A percentile compares a stretch with the other conserved stretches of the same genome.
phyloP scores from a whole-genome alignment of 306 rosid species.

The Ceratonia siliqua region DNA sequence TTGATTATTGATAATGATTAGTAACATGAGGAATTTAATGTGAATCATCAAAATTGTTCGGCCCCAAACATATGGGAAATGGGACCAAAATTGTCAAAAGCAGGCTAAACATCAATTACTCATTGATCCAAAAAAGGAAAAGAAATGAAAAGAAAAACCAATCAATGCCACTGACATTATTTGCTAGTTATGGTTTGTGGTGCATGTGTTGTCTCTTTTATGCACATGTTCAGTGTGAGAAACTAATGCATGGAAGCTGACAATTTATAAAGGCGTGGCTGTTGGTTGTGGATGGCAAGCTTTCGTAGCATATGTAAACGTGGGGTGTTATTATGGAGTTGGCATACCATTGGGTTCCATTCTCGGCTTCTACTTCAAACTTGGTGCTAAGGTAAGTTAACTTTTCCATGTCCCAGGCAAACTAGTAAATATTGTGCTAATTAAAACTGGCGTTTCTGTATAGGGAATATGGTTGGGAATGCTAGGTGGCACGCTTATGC shows the following conservation, averaged over 20 bases:
- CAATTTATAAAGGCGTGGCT: slow-evolving; percentile 64
- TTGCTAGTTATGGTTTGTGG: too few relatives aligned
- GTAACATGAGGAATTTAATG: too few relatives aligned
- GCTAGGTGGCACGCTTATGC: slow-evolving; percentile 65
- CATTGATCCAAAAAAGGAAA: too few relatives aligned
- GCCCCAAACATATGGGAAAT: too few relatives aligned
- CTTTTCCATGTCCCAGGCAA: too few relatives aligned
- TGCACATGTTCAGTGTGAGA: background rate
- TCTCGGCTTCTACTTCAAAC: slow-evolving; percentile 66
- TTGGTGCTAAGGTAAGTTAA: slow-evolving; percentile 65
- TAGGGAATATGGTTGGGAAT: slow-evolving; percentile 87
- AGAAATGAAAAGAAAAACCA: too few relatives aligned
- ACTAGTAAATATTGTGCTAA: background rate
- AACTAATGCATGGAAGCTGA: background rate
- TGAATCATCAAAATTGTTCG: too few relatives aligned
- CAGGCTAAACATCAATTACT: too few relatives aligned
- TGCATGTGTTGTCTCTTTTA: background rate
- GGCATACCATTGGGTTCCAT: slow-evolving; percentile 67
- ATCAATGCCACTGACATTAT: too few relatives aligned
- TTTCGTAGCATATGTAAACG: slow-evolving; percentile 78
- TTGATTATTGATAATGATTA: too few relatives aligned
- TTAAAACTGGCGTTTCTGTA: background rate
- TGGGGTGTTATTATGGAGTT: slow-evolving; percentile 64
- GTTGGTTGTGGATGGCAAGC: slow-evolving; percentile 97
- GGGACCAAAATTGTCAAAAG: too few relatives aligned